Percentiles rank a stretch among this genome's conserved stretches.
These are phyloP conservation scores for Salix arbutifolia DNA, from an alignment of 345 rosid species.

Conservation along the genomic window DNA sequence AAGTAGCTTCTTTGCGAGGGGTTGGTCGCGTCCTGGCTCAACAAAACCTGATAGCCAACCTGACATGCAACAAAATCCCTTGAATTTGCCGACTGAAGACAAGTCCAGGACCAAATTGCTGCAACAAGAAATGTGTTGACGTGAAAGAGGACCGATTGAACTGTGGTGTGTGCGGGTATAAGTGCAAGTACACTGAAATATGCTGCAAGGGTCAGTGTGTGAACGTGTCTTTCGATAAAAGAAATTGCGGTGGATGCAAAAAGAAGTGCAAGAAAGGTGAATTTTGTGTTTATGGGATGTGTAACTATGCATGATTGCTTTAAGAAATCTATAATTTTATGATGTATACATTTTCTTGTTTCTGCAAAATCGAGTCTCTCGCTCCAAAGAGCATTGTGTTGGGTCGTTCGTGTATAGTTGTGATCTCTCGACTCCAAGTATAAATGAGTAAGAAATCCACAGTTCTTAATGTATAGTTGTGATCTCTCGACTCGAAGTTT, in stretches of 20 bases:
- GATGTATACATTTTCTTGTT: too few species aligned
- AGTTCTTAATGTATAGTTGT: too few species aligned
- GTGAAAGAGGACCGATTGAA: slow-evolving; percentile 19
- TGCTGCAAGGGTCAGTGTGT: slow-evolving; percentile 32
- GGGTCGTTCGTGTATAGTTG: too few species aligned
- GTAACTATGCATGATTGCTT: slow-evolving; percentile 25
- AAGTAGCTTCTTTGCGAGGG: slow-evolving; percentile 12
- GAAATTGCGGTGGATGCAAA: slow-evolving; percentile 33
- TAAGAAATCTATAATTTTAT: background rate
- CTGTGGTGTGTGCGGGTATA: slow-evolving; percentile 34
- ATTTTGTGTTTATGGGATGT: slow-evolving; percentile 27
- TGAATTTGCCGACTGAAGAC: slow-evolving; percentile 21
- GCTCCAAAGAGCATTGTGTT: background rate
- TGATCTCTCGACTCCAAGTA: too few species aligned
- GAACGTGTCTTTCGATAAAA: slow-evolving; percentile 8
- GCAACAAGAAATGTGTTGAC: slow-evolving; percentile 34
- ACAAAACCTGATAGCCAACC: background rate
- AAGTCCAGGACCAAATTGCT: slow-evolving; percentile 34
- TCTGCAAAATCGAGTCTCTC: background rate
- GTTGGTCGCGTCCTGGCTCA: background rate
- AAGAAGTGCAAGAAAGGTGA: slow-evolving; percentile 28
- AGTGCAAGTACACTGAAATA: slow-evolving; percentile 23
- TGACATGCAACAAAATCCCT: slow-evolving; percentile 17
- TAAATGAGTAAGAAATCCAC: too few species aligned
- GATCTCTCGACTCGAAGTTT: too few species aligned